phyloP scores from a whole-genome alignment of 202 grass and related monocot genomes.

The Dendrocalamus latiflorus region DNA sequence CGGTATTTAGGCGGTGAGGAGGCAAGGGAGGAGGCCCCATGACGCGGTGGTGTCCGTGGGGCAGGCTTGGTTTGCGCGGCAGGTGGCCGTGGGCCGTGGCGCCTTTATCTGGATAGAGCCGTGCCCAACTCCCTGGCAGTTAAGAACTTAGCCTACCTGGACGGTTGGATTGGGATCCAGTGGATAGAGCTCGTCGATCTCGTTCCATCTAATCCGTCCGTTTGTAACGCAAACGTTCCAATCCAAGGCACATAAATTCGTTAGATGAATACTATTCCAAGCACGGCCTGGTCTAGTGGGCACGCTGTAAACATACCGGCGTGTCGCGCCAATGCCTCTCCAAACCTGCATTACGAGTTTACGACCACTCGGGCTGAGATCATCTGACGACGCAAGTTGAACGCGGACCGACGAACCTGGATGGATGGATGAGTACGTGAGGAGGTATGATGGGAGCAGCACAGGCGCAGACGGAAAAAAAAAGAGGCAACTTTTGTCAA shows the following conservation, averaged over 20 bases:
- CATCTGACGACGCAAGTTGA: no score
- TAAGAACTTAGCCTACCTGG: background rate
- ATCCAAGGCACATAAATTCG: background rate
- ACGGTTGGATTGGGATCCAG: slow-evolving; percentile 12
- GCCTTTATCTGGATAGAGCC: slow-evolving; percentile 32
- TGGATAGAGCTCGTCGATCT: background rate
- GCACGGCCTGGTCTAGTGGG: no score
- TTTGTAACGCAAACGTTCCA: background rate
- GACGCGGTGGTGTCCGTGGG: slow-evolving; percentile 31
- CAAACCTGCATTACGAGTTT: background rate
- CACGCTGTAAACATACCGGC: no score
- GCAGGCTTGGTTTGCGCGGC: background rate
- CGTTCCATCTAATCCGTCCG: background rate
- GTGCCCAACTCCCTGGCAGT: background rate
- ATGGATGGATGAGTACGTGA: background rate
- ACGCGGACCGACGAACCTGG: no score
- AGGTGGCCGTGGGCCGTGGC: background rate
- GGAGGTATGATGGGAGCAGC: background rate
- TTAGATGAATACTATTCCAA: background rate
- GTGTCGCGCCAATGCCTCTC: background rate
- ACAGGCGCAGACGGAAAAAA: background rate
- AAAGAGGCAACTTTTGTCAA: slow-evolving; percentile 7
- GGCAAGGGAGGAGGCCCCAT: slow-evolving; percentile 21
- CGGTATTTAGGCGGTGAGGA: background rate
- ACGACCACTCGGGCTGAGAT: background rate